Base-by-base conservation (phyloP, 2,329 filamentous ascomycete genomes). In the Penicillium olsonii region DNA sequence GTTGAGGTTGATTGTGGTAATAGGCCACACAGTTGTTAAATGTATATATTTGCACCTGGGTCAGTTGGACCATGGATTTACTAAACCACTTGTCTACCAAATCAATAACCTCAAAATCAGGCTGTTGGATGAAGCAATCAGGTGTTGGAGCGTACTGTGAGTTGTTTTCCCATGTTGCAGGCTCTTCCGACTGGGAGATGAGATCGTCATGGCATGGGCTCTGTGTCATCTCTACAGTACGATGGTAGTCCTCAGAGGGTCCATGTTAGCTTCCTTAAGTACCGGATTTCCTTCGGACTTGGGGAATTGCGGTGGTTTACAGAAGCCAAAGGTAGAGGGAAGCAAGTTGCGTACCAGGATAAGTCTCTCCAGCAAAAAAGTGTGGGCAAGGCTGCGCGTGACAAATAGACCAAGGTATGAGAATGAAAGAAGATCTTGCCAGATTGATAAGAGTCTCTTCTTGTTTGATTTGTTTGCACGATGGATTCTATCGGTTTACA, bases 401-500 rank as follows among this genome's bases (percentile, higher is more conserved):
- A 42, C 39, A 33, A 42, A 42, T 10, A 20, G 39, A 33, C 26
- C 39, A 42, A 33, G 27, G 19, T 17, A 42, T 42, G 39, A 42
- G 26, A 42, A 42, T 42, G 39, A 33, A 20, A 42, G 39, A 33
- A 33, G 26, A 33, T 42, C 15, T 42, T 22, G 26, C 39, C 27
- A 42, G 22, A 24, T 24, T 24, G 22, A 5, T 24, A 8, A 8
- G 39, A 42, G 33, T 33, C 10, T 42, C 39, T 20, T 15, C 20
- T 42, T 42, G n/a, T 33, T 42, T 42, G 39, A 31, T 42, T 15
- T 35, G 40, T 42, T 42, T 42, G 40, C 40, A 24, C 40, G 18
- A 42, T 34, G 18, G 37, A 34, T 42, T 42, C 40, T 29, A 34
- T 42, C 40, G 29, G 40, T 42, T 42, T 24, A 18, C 35, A 26